phyloP scores from a whole-genome alignment of 2,329 filamentous ascomycete species.

The Paraphoma sp. region DNA sequence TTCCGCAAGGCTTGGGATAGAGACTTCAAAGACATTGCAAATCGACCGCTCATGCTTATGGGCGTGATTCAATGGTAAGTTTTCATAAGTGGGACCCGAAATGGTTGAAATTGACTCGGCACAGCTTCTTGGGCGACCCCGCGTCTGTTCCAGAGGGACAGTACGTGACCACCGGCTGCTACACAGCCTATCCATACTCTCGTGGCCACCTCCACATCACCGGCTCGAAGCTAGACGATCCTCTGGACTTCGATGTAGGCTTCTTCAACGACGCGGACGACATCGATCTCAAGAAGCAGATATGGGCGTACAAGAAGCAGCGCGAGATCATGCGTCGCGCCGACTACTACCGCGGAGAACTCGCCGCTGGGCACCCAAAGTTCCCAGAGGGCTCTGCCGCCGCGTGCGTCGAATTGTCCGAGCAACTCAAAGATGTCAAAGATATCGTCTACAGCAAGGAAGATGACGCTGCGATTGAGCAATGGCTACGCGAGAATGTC shows the following conservation, averaged over 20 bases:
- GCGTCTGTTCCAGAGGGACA: conserved; percentile 49
- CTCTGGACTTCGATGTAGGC: conserved; percentile 64
- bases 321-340: conserved; percentile 66
- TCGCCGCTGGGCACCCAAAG: conserved; percentile 31
- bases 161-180: conserved; percentile 61
- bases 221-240: conserved; percentile 51
- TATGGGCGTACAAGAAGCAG: conserved; percentile 69
- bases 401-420: conserved; percentile 15
- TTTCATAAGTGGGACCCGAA: background rate
- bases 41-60: conserved; percentile 59
- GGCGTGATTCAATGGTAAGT: conserved; percentile 47
- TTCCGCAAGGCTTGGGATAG: conserved; percentile 63
- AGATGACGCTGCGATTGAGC: conserved; percentile 49
- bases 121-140: conserved; percentile 40
- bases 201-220: conserved; percentile 68
- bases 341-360: conserved; percentile 54
- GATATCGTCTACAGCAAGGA: conserved; percentile 31
- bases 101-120: background rate
- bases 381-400: conserved; percentile 28
- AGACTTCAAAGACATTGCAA: conserved; percentile 57
- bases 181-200: conserved; percentile 67
- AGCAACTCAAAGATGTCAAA: conserved; percentile 14
- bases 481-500: conserved; percentile 47
- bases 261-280: conserved; percentile 63
- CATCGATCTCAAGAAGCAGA: conserved; percentile 64